A percentile compares a stretch with the other conserved stretches of the same genome.
phyloP scores from a whole-genome alignment of 208 protist species.

The Leishmania mexicana region DNA sequence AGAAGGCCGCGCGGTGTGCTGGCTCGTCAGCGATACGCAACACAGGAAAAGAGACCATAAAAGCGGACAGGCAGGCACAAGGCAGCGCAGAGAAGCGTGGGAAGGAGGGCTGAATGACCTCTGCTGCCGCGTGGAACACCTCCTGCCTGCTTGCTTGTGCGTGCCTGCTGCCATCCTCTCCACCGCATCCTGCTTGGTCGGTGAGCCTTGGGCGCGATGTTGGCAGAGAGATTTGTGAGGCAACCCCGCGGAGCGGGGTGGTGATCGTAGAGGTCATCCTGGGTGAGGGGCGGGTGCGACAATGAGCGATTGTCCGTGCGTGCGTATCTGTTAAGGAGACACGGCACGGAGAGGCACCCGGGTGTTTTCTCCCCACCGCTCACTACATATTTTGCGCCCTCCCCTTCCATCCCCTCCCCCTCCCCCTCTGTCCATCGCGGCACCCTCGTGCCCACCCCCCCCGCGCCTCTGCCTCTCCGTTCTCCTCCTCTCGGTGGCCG shows the following conservation, averaged over 20 bases:
- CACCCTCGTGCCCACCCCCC: not conserved
- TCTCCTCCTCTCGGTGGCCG: not conserved
- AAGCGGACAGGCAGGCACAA: not conserved
- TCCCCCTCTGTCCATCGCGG: not conserved
- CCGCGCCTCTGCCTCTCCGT: not conserved
- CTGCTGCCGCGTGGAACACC: not conserved
- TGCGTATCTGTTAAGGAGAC: not conserved
- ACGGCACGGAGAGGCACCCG: not conserved
- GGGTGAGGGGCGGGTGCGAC: not conserved
- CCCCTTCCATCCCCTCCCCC: no score
- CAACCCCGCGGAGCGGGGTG: not conserved
- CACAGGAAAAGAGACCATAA: no score
- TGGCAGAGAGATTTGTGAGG: not conserved
- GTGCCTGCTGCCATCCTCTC: not conserved
- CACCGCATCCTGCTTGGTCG: not conserved
- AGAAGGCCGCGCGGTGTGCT: no score
- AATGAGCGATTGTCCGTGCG: not conserved
- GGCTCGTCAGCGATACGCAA: no score
- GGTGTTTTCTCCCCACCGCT: not conserved
- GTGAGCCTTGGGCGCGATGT: not conserved
- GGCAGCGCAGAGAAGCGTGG: not conserved
- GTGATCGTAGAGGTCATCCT: not conserved
- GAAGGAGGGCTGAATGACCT: not conserved
- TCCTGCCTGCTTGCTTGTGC: constrained; percentile 8
- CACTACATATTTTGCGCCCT: no score